Evolutionary conservation across 2,329 filamentous ascomycete genomes (phyloP).

Genomic region (Aspergillus pseudonomiae): DNA sequence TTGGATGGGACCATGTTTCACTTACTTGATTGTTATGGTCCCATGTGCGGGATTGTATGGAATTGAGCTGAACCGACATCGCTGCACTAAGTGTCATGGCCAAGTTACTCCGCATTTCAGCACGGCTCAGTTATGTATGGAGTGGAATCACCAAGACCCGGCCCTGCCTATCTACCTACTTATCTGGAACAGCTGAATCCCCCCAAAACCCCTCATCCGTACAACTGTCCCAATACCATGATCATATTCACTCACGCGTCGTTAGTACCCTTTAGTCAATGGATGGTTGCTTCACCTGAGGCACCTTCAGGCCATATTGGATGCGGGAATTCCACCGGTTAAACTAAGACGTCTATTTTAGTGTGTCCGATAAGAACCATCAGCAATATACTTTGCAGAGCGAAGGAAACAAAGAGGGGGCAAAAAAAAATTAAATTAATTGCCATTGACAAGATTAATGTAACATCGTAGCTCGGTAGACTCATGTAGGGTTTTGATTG

Average conservation of each 20-base stretch:
- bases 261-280: not conserved
- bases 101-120: not conserved
- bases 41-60: not conserved
- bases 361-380: not conserved
- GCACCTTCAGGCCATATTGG: not conserved
- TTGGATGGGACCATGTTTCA: not conserved
- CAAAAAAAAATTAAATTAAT: not conserved
- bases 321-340: not conserved
- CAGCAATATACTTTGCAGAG: not conserved
- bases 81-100: constrained; percentile 1
- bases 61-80: not conserved
- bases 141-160: not conserved
- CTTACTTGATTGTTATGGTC: not conserved
- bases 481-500: not conserved
- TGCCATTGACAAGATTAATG: not conserved
- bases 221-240: not conserved
- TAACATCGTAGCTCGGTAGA: not conserved
- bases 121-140: not conserved
- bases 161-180: not conserved
- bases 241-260: not conserved
- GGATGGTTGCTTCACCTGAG: not conserved
- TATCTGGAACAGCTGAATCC: not conserved
- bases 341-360: not conserved
- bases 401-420: not conserved
- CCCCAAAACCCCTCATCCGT: not conserved